phyloP scores from a whole-genome alignment of 192 early-diverging fungal genomes.

The Coemansia reversa region DNA sequence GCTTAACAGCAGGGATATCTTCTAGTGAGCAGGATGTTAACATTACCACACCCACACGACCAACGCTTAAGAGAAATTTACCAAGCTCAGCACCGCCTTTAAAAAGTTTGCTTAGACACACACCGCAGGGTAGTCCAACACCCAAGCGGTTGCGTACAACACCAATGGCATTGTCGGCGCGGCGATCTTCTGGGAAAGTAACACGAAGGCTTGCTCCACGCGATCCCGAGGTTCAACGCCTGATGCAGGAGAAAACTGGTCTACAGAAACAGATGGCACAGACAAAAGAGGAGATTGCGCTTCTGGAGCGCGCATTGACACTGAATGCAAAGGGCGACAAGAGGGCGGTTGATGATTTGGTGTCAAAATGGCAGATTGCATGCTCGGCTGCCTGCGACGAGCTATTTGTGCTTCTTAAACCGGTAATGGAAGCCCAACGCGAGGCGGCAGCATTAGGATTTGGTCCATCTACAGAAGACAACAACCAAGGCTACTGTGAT shows the following conservation, averaged over 20 bases:
- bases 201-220: background rate
- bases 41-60: conserved; percentile 3
- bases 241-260: conserved; percentile 22
- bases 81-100: conserved; percentile 11
- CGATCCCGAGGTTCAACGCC: conserved; percentile 11
- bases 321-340: conserved; percentile 28
- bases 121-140: background rate
- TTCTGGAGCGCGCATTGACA: conserved; percentile 27
- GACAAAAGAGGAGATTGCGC: conserved; percentile 16
- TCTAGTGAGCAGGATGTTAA: background rate
- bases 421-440: conserved; percentile 38
- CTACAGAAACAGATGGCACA: conserved; percentile 25
- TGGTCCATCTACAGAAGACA: conserved; percentile 1
- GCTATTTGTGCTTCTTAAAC: conserved; percentile 40
- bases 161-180: conserved; percentile 2
- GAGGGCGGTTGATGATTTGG: conserved; percentile 20
- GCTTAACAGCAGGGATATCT: background rate
- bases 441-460: conserved; percentile 14
- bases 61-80: background rate
- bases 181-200: background rate
- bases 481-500: background rate
- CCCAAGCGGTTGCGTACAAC: background rate
- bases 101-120: conserved; percentile 2
- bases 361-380: conserved; percentile 44
- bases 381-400: conserved; percentile 38